Base-by-base conservation (phyloP, 2,329 filamentous ascomycete species). In the Tolypocladium endophyticum region DNA sequence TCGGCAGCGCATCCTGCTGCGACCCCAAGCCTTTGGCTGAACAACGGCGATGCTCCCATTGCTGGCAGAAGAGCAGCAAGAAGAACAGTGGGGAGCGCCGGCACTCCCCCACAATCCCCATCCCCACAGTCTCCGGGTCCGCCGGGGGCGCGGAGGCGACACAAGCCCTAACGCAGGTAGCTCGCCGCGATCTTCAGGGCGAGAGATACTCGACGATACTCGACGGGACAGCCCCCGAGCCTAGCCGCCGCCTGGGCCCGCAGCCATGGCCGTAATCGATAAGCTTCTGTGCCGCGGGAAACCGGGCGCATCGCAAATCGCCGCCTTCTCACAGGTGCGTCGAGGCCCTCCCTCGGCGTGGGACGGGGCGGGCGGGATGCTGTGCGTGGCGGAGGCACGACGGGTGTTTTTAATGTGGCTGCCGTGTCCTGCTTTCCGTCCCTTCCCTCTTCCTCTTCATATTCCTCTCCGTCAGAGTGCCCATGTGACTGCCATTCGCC, bases 271-370 rank as follows among this genome's bases (percentile, higher is more conserved):
- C n/a, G 18, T 23, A 35, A 16, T 43, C 50, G 25, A 45, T 47
- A 55, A 41, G 38, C 20, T 60, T 54, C 62, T 67, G 60, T 68
- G 68, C 69, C 69, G 69, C 61, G 53, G 60, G 61, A 65, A 70
- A 63, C 69, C 69, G 67, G 63, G 62, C 11, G 66, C 60, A 61
- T 60, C 56, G 56, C 61, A 47, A 58, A 59, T 60, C 45, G 50
- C 38, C 55, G 41, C n/a, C 53, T 9, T 61, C 55, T 58, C 52
- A 61, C 53, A 61, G 47, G 57, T 59, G 38, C 35, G 55, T 25
- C 55, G 14, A 39, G 36, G 23, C 38, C 39, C n/a, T n/a, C 4
- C 5, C 35, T 35, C 33, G 33, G 33, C 33, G 33, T 28, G 52
- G 52, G 30, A 54, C 43, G 20, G 23, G 35, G 23, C 43, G 35